These are phyloP conservation scores for Maudiozyma saulgeensis DNA, from an alignment of 805 yeast species.

Conservation along the genomic window DNA sequence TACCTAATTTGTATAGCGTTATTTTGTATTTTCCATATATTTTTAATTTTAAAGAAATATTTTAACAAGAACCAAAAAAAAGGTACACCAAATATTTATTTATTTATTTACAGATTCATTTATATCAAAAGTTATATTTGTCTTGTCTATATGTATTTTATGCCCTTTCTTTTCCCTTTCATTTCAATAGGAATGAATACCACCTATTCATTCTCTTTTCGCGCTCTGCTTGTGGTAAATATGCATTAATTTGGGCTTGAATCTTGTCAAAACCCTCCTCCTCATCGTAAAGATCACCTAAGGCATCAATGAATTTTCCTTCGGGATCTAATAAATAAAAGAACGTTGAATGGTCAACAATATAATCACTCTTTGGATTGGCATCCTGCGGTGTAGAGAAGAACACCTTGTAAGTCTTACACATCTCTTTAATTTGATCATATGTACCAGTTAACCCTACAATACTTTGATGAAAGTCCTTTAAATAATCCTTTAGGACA, in stretches of 20 bases:
- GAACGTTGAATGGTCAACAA: conserved; percentile 95
- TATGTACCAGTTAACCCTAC: conserved; percentile 88
- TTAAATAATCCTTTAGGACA: conserved; percentile 66
- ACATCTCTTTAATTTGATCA: conserved; percentile 70
- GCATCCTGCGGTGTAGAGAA: conserved; percentile 90
- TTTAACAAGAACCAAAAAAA: not conserved
- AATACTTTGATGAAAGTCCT: conserved; percentile 81
- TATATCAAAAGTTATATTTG: not conserved
- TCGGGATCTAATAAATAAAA: conserved; percentile 96
- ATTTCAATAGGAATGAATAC: conserved; percentile 34
- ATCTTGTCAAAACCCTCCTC: conserved; percentile 69
- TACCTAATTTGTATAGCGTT: no score
- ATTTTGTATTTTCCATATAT: no score
- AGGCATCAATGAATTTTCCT: conserved; percentile 87
- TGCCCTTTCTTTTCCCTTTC: not conserved
- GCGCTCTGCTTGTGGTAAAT: conserved; percentile 63
- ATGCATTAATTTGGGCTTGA: conserved; percentile 64
- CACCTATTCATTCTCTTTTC: conserved; percentile 53
- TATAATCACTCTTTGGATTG: conserved; percentile 87
- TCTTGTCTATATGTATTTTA: no score
- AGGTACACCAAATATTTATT: not conserved
- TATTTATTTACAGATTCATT: not conserved
- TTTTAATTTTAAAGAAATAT: not conserved
- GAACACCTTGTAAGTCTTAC: conserved; percentile 88
- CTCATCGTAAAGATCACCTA: conserved; percentile 83